Evolutionary conservation across 179 eudicot genomes (phyloP), one percentile per base, ranked within the genome.

Genomic region (Beta lomatogona): DNA sequence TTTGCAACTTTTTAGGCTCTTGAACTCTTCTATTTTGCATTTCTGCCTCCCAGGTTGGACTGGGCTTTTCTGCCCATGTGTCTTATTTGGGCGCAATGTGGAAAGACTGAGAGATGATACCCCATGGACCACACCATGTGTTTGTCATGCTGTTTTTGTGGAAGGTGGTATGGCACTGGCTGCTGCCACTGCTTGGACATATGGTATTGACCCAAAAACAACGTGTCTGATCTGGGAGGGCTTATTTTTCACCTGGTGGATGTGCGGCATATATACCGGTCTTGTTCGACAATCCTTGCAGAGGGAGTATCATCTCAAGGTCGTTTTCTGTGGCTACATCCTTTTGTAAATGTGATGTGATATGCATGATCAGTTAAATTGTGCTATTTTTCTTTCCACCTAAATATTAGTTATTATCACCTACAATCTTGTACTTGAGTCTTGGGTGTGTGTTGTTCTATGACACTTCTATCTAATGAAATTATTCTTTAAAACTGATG

Each of bases 151-250:
- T 55, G 83, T 95, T 64, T 94, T 90, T 81, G 88, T 95, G 57
- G 99, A 95, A 87, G 99, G 99, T 66, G 99, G 99, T 28, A 83
- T 95, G 86, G 96, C 91, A 46, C 87, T 92, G 71, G 98, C 95
- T 28, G 91, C 91, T 52, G 91, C 89, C 73, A 91, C 92, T 19
- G 91, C 95, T 71, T 83, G 85, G 73, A 81, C 91, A 65, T 88
- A 94, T 79, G 99, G 99, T 50, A 83, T 94, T 61, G 98, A 95
- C 78, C 99, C 98, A 25, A 84, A 87, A 83, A 89, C 95, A 41
- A 86, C 95, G 50, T 90, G 90, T 80, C 93, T 95, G 50, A 82
- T 95, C 13, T 87, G 91, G 66, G 97, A 94, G 87, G 95, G 95
- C 74, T 82, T 94, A 67, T 82, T 95, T 60, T 94, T 94, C 82